Conservation (phyloP, 208 protist species). For the Sergeia podlipaevii region DNA sequence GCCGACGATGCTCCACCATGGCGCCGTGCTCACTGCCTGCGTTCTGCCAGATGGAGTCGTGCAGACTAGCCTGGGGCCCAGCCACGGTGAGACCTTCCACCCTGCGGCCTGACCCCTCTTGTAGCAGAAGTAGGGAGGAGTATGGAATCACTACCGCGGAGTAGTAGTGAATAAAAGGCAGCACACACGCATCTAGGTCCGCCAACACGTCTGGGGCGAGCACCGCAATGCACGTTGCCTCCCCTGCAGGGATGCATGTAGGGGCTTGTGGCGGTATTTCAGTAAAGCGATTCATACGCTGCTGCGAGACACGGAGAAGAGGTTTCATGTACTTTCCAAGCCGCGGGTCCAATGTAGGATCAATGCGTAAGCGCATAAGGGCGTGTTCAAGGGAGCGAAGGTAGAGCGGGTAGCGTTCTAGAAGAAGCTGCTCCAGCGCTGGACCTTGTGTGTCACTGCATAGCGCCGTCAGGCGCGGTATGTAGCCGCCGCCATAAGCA, state of each 20-base stretch:
- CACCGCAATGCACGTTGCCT: slow-evolving; percentile 45
- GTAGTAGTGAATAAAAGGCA: slow-evolving; percentile 76
- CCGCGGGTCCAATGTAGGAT: slow-evolving; percentile 42
- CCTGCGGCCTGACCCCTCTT: slow-evolving; percentile 36
- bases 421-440: slow-evolving; percentile 44
- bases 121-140: slow-evolving; percentile 53
- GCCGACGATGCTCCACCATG: slow-evolving; percentile 44
- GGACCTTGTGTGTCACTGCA: slow-evolving; percentile 22
- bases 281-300: slow-evolving; percentile 69
- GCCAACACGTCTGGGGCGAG: slow-evolving; percentile 76
- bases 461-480: slow-evolving; percentile 15
- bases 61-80: slow-evolving; percentile 22
- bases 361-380: slow-evolving; percentile 60
- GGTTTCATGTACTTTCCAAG: slow-evolving; percentile 56
- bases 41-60: slow-evolving; percentile 36
- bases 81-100: slow-evolving; percentile 34
- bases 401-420: slow-evolving; percentile 58
- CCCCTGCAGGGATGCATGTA: slow-evolving; percentile 42
- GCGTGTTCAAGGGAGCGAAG: slow-evolving; percentile 48
- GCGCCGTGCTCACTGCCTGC: slow-evolving; percentile 31
- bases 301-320: slow-evolving; percentile 68
- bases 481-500: not conserved
- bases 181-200: slow-evolving; percentile 65
- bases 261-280: slow-evolving; percentile 67
- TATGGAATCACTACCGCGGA: slow-evolving; percentile 77